phyloP scores from a whole-genome alignment of 2,329 filamentous ascomycete genomes.

The Alternaria ventricosa region DNA sequence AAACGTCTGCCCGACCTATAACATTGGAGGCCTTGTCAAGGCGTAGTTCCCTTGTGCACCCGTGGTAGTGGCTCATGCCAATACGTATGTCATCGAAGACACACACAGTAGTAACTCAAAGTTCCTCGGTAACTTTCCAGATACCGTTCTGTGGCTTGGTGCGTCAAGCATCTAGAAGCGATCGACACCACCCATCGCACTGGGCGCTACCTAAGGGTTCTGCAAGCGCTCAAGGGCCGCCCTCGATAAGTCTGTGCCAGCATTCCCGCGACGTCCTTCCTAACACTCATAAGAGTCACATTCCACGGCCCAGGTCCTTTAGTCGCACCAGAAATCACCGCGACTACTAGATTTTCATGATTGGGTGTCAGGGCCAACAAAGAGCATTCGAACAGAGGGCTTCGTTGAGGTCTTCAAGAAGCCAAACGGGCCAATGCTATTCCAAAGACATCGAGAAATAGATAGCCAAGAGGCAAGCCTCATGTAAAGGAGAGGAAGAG shows the following conservation, averaged over 20 bases:
- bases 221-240: not conserved
- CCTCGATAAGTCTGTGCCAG: not conserved
- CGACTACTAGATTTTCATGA: not conserved
- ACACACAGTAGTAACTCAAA: not conserved
- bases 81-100: not conserved
- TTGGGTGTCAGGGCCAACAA: not conserved
- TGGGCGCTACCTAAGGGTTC: not conserved
- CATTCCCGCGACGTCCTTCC: not conserved
- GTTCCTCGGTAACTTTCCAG: constrained; percentile 9
- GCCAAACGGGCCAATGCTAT: not conserved
- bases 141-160: not conserved
- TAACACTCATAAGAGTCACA: not conserved
- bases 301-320: not conserved
- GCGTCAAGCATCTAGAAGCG: not conserved
- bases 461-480: not conserved
- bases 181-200: not conserved
- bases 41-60: not conserved
- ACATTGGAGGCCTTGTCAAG: not conserved
- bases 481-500: not conserved
- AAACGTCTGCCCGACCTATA: not conserved
- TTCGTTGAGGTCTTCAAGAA: not conserved
- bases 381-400: not conserved
- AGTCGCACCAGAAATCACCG: not conserved
- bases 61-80: not conserved
- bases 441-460: not conserved